Conservation (phyloP, 192 early-diverging fungal species). For the Gaertneriomyces sp. region DNA sequence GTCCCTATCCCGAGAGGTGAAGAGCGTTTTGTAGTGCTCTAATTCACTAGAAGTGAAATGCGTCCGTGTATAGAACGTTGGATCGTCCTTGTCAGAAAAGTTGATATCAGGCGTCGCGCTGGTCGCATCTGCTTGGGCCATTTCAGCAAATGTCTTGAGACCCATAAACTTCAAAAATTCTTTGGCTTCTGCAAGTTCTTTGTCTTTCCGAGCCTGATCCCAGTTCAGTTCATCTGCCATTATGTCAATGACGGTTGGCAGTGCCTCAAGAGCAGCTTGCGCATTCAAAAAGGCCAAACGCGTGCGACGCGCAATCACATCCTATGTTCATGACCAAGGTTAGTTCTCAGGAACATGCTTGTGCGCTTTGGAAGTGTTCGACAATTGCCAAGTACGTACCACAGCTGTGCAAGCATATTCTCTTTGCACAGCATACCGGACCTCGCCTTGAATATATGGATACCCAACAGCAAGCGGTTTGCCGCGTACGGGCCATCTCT, state of each 20-base stretch:
- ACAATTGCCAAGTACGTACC: slow-evolving; percentile 12
- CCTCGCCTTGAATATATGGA: slow-evolving; percentile 93
- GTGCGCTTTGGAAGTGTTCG: too few species aligned
- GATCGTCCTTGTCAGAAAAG: slow-evolving; percentile 27
- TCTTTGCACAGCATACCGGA: slow-evolving; percentile 83
- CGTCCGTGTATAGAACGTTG: slow-evolving; percentile 41
- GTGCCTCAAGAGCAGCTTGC: slow-evolving; percentile 78
- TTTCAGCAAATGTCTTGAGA: slow-evolving; percentile 40
- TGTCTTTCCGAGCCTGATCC: slow-evolving; percentile 58
- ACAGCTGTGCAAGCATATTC: slow-evolving; percentile 93
- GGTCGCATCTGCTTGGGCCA: background rate
- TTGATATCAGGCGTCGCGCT: slow-evolving; percentile 4
- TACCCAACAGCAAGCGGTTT: slow-evolving; percentile 73
- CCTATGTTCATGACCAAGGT: slow-evolving; percentile 29
- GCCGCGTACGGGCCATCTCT: slow-evolving; percentile 78
- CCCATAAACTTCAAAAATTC: slow-evolving; percentile 90
- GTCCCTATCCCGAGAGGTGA: slow-evolving; percentile 50
- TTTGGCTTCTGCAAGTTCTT: slow-evolving; percentile 68
- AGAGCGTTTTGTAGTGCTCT: slow-evolving; percentile 52
- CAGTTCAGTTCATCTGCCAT: slow-evolving; percentile 88
- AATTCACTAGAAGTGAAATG: slow-evolving; percentile 66
- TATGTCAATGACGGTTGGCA: slow-evolving; percentile 85
- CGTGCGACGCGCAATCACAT: slow-evolving; percentile 87
- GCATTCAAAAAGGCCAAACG: slow-evolving; percentile 93
- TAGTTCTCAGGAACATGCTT: too few species aligned